Evolutionary conservation across 352 stramenopile genomes (phyloP).

Genomic region (Phytopythium chamaehyphon): DNA sequence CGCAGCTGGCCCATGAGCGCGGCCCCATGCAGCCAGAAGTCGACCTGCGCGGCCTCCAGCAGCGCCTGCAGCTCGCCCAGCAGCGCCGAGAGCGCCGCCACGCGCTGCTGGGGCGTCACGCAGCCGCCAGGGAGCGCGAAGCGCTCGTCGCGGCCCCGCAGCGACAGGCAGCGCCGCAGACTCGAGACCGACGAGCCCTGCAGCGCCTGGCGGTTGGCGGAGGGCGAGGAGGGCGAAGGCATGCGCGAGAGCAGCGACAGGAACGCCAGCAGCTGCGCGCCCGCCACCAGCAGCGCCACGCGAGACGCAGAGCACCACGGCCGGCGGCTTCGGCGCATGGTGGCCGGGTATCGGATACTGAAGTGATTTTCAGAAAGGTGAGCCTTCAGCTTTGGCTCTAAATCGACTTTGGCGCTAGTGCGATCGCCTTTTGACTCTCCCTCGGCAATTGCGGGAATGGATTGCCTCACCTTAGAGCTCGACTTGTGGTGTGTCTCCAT

Average conservation of each 20-base stretch:
- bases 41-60: constrained; percentile 27
- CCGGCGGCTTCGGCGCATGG: neutral
- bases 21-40: constrained; percentile 56
- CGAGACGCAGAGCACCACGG: neutral
- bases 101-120: constrained; percentile 29
- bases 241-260: constrained; percentile 32
- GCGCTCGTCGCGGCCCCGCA: constrained; percentile 25
- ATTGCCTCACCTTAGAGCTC: too few relatives aligned
- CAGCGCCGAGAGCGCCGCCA: constrained; percentile 29
- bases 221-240: constrained; percentile 4
- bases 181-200: constrained; percentile 21
- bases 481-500: too few relatives aligned
- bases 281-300: constrained; percentile 17
- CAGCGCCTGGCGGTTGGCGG: constrained; percentile 8
- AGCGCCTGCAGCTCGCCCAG: constrained; percentile 30
- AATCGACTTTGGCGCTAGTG: too few relatives aligned
- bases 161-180: constrained; percentile 27
- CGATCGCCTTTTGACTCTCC: too few relatives aligned
- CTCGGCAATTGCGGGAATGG: too few relatives aligned
- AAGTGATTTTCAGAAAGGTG: neutral
- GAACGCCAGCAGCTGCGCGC: constrained; percentile 31
- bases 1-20: constrained; percentile 51
- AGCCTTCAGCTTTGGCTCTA: too few relatives aligned
- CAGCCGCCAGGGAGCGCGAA: constrained; percentile 30
- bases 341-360: neutral